A percentile compares a stretch with the other conserved stretches of the same genome.
phyloP scores from a whole-genome alignment of 164 flowering plant genomes.

The Aristolochia fimbriata region DNA sequence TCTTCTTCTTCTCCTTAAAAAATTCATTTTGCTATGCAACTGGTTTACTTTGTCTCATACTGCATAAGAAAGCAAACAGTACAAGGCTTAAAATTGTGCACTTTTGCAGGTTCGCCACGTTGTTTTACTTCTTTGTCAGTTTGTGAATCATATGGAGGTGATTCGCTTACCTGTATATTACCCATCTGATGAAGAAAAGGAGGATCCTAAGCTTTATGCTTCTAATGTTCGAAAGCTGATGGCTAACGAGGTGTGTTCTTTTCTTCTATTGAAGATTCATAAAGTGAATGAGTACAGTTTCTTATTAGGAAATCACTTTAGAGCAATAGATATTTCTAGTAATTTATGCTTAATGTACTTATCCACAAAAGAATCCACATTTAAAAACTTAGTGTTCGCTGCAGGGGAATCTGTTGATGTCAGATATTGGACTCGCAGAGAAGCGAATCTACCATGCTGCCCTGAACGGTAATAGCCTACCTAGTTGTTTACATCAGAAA shows the following conservation, averaged over 20 bases:
- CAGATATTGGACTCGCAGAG: conserved; percentile 87
- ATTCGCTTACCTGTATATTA: conserved; percentile 56
- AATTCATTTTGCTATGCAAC: too few species aligned
- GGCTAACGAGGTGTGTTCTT: conserved; percentile 70
- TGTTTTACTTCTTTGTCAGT: conserved; percentile 81
- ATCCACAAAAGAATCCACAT: too few species aligned
- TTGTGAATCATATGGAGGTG: conserved; percentile 80
- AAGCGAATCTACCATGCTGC: conserved; percentile 88
- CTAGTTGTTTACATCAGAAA: conserved; percentile 84
- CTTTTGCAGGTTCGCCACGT: conserved; percentile 83
- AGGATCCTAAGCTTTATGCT: conserved; percentile 85
- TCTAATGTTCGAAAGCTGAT: conserved; percentile 69
- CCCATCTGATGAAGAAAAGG: conserved; percentile 83
- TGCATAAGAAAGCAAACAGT: too few species aligned
- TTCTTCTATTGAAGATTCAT: background rate
- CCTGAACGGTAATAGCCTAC: conserved; percentile 77
- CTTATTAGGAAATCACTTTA: too few species aligned
- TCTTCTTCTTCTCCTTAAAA: too few species aligned
- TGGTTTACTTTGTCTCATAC: too few species aligned
- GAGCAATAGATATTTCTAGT: too few species aligned
- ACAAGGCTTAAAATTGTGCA: too few species aligned
- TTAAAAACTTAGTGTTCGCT: conserved; percentile 1
- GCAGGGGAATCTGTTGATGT: conserved; percentile 70
- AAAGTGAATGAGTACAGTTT: background rate
- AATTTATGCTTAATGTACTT: too few species aligned